Evolutionary conservation across 2,329 filamentous ascomycete genomes (phyloP), one percentile per base, ranked within the genome.

Genomic region (Phoma herbarum): DNA sequence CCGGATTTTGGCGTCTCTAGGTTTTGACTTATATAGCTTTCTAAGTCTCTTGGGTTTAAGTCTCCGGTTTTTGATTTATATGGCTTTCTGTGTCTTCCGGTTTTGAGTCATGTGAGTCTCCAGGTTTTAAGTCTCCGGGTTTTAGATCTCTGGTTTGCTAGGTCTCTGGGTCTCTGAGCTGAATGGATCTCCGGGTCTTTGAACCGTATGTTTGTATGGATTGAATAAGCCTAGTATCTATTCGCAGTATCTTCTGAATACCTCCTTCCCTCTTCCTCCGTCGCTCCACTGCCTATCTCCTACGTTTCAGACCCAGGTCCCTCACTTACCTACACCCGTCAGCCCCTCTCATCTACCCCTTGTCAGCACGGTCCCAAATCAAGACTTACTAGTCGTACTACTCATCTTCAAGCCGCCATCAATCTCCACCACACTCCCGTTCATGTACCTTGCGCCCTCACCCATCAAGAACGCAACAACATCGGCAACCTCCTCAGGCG

Each of bases 401-500:
- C 26, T 69, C 68, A 69, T 71, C 62, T 67, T 72, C n/a, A 75
- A 54, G 28, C 74, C 78, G 4, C 83, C 84, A 69, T 82, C 81
- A 47, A 83, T 74, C 65, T 83, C 80, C 44, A 83, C 70, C 18
- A 83, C 77, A 63, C 74, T 76, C 14, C 81, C 81, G 66, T 79
- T 83, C 54, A 83, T 76, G 73, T 83, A 84, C 58, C 75, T 69
- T 29, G 73, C 73, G 50, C 78, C 79, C 18, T 79, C 76, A 26
- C 80, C 77, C 57, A 83, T 79, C 66, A 84, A 68, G 67, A 83
- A 84, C 8, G 78, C 77, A 22, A 83, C 81, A 10, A 82, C 80
- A 72, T 83, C 80, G 33, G 81, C 81, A 25, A 84, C 77, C 67
- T 84, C 82, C 50, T 79, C 80, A 1, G 80, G 72, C 35, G 73